These are phyloP conservation scores for Metrosideros polymorpha DNA, from an alignment of 441 rosid species.

Conservation along the genomic window DNA sequence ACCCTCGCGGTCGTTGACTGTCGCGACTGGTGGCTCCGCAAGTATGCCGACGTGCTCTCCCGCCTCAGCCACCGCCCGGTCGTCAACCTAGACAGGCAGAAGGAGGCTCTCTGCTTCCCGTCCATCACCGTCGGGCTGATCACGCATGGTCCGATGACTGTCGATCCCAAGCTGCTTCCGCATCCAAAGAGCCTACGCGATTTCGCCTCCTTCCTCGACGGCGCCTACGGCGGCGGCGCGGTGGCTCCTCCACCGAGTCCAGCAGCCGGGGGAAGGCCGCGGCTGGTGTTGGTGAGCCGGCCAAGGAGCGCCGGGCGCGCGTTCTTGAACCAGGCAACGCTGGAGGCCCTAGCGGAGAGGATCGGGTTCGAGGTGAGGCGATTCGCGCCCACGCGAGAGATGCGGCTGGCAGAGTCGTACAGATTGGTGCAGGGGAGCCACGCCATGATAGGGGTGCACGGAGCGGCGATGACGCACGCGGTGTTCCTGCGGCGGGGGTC, in stretches of 20 bases:
- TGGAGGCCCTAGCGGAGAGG: constrained; percentile 10
- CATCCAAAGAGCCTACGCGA: constrained; percentile 23
- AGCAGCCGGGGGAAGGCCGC: neutral
- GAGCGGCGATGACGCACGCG: constrained; percentile 48
- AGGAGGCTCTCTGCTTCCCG: constrained; percentile 39
- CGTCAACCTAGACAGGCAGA: constrained; percentile 29
- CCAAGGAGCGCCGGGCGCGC: constrained; percentile 22
- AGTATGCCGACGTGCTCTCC: constrained; percentile 26
- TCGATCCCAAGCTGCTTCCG: constrained; percentile 24
- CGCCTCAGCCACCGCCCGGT: constrained; percentile 31
- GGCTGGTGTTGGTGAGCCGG: constrained; percentile 25
- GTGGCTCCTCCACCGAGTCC: neutral
- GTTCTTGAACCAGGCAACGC: constrained; percentile 22
- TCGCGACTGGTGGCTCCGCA: constrained; percentile 54
- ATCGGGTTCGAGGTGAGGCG: constrained; percentile 38
- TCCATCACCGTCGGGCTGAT: constrained; percentile 33
- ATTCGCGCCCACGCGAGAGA: constrained; percentile 15
- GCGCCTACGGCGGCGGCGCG: constrained; percentile 11
- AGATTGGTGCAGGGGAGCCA: constrained; percentile 38
- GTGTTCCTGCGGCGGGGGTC: constrained; percentile 44
- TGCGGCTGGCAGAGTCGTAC: constrained; percentile 18
- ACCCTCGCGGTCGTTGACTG: constrained; percentile 26
- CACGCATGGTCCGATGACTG: constrained; percentile 43
- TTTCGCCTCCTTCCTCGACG: constrained; percentile 29
- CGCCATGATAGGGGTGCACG: constrained; percentile 52